Evolutionary conservation across 495 filamentous ascomycete genomes (phyloP), one percentile per base, ranked within the genome.

Genomic region (Ramalina peruviana): DNA sequence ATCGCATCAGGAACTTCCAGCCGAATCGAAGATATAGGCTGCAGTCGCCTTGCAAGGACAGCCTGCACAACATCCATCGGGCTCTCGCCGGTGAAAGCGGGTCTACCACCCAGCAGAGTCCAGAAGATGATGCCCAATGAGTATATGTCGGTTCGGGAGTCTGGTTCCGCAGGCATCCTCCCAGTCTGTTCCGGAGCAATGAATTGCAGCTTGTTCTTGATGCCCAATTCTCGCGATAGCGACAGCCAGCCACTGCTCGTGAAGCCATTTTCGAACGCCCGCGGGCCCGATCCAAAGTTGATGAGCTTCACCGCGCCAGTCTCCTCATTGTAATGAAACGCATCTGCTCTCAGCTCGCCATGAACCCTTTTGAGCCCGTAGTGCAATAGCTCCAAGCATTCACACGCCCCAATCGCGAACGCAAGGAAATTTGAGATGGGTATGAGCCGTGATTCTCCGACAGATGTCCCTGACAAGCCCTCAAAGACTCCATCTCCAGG

Each of bases 131-230:
- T 74, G 12, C 88, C 88, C 36, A 40, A 26, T 11, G 47, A 49
- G 61, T 94, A 95, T 33, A 94, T 88, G 65, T 94, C 88, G 10
- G 88, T 94, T 41, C 88, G 75, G 49, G 78, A 84, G 65, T 95
- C 88, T 1, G 88, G 88, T 58, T 92, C 86, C 16, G 83, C 86
- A 3, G 86, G 83, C 76, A 93, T 82, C 15, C 88, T 79, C 21
- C 88, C 88, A 13, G 88, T 95, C 69, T 94, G 88, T 56, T 95
- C 88, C 0, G 88, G 86, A 40, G 85, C 87, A 61, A 95, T 88
- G 58, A 81, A 93, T 50, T 86, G 78, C 19, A 95, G 68, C 64
- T 92, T 93, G 55, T 85, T 82, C 60, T 84, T 85, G 23, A 85
- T 81, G 0, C 87, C 88, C 36, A 86, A 65, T 60, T 92, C 84